Evolutionary conservation across 2,329 filamentous ascomycete genomes (phyloP).

Genomic region (Aspergillus japonicus): DNA sequence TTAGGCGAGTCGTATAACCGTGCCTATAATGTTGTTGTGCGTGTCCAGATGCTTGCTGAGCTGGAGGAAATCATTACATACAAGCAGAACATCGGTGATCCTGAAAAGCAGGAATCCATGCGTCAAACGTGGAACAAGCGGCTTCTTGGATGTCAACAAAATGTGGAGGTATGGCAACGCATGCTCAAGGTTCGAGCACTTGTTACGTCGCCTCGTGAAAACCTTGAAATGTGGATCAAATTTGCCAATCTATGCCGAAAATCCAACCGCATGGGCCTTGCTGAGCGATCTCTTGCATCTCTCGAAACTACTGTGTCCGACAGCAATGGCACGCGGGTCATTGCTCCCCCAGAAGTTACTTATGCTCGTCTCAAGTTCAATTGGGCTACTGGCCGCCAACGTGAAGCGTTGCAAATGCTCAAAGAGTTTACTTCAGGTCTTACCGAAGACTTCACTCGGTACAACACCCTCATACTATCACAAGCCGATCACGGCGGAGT

Average conservation of each 20-base stretch:
- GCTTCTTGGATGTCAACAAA: conserved; percentile 90
- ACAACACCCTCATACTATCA: conserved; percentile 42
- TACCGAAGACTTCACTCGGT: conserved; percentile 56
- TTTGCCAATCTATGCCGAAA: conserved; percentile 98
- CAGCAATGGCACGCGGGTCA: conserved; percentile 40
- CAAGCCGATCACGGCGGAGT: conserved; percentile 42
- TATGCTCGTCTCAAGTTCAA: conserved; percentile 98
- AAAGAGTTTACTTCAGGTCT: conserved; percentile 62
- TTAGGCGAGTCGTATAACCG: conserved; percentile 98
- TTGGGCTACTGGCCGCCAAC: conserved; percentile 78
- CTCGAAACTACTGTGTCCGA: conserved; percentile 70
- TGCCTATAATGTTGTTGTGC: conserved; percentile 95
- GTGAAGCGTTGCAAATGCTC: conserved; percentile 59
- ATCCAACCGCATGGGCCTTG: conserved; percentile 87
- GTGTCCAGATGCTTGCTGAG: conserved; percentile 98
- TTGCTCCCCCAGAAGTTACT: conserved; percentile 69
- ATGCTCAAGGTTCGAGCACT: conserved; percentile 94
- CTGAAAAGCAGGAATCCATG: conserved; percentile 86
- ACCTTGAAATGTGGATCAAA: conserved; percentile 99
- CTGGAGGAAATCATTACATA: conserved; percentile 97
- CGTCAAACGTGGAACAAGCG: conserved; percentile 93
- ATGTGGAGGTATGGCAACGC: conserved; percentile 96
- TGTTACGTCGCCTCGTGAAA: conserved; percentile 87
- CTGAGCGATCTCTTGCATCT: conserved; percentile 90
- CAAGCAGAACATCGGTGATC: conserved; percentile 80